These are phyloP conservation scores for Oryza meridionalis DNA, from an alignment of 176 grass and related monocot genomes.

Conservation along the genomic window DNA sequence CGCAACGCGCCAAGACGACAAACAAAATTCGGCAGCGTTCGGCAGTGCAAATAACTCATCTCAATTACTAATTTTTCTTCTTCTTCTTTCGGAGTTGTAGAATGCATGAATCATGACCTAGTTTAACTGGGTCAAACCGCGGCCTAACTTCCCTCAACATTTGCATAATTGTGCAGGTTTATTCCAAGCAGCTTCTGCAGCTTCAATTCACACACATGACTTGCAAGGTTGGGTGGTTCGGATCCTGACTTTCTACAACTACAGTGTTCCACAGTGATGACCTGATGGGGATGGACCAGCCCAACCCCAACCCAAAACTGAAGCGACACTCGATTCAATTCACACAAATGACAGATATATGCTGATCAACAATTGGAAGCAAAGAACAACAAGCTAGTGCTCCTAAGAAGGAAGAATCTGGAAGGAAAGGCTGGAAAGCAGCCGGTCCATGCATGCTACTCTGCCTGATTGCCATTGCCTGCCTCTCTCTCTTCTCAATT, in stretches of 20 bases:
- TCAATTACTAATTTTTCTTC: not conserved
- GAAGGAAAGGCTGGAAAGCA: conserved; percentile 4
- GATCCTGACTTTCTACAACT: not conserved
- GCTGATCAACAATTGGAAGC: not conserved
- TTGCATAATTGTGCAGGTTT: not conserved
- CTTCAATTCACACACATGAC: not conserved
- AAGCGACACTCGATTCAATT: not conserved
- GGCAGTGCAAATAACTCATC: not conserved
- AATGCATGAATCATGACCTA: not conserved
- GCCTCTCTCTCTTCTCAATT: not conserved
- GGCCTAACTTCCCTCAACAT: not conserved
- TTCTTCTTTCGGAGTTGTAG: not conserved
- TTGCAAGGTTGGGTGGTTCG: not conserved
- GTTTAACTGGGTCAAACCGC: not conserved
- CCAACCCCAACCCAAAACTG: not conserved
- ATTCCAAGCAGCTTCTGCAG: not conserved
- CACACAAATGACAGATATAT: not conserved
- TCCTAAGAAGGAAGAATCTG: not conserved
- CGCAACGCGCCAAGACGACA: not conserved
- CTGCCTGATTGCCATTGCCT: not conserved
- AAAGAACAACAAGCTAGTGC: not conserved
- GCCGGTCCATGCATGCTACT: not conserved
- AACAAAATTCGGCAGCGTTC: not conserved
- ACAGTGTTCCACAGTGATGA: not conserved
- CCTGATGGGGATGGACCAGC: not conserved